Evolutionary conservation across 2,329 filamentous ascomycete genomes (phyloP), one percentile per base, ranked within the genome.

Genomic region (Colletotrichum chlorophyti): DNA sequence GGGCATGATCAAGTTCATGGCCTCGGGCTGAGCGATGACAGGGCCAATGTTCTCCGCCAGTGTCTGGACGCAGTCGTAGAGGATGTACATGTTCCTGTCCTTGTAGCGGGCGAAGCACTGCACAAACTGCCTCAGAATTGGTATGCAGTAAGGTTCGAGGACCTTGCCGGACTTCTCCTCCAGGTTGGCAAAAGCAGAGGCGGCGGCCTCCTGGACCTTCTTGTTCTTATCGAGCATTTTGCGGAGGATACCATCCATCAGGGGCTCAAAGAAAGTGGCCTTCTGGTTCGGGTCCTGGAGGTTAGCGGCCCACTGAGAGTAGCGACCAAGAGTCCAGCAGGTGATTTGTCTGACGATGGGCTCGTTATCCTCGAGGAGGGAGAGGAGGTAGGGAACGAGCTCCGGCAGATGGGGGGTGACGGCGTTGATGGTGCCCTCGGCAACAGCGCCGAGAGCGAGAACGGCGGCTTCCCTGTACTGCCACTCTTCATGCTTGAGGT

Each of bases 191-290:
- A 99, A 98, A 8, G 94, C 94, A 4, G 94, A 98, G 2, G 94
- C 94, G 23, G 91, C 95, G 14, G 95, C 94, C 74, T 98, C 94
- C 72, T 99, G 95, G 1, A 99, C 95, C 72, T 94, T 93, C 80
- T 99, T 99, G 82, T 98, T 98, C 71, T 86, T 88, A 75, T 99
- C 95, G 42, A 99, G 81, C 95, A 99, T 99, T 70, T 93, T 91
- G 60, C 87, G 88, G 55, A 99, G 79, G 45, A 99, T 93, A 6
- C 94, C 95, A 63, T 97, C 94, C 93, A 99, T 97, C 83, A 98
- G 91, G 1, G 94, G 94, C 68, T 95, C 90, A 68, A 99, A 99
- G 74, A 86, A 97, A 55, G 86, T 84, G 48, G 88, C 83, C 68
- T 89, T 89, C 63, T 93, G 84, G 15, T 79, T 76, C 14, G 82